Percentiles rank a stretch among this genome's conserved stretches.
These are phyloP conservation scores for Epithele typhae DNA, from an alignment of 768 basidiomycete species.

Conservation along the genomic window DNA sequence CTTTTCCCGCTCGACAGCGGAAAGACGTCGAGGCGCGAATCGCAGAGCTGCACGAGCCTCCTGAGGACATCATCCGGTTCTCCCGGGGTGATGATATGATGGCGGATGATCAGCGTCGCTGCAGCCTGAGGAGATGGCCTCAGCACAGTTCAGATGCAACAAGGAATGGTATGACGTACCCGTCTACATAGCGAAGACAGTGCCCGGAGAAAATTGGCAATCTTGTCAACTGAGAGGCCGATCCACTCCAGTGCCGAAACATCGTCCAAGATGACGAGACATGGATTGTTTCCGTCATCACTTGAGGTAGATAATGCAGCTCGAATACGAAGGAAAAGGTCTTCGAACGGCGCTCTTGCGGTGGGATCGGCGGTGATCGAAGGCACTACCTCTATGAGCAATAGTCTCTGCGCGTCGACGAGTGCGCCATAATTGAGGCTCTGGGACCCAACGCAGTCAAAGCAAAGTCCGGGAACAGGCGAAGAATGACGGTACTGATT, in stretches of 20 bases:
- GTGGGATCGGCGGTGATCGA: slow-evolving; percentile 21
- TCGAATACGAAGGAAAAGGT: slow-evolving; percentile 16
- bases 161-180: slow-evolving; percentile 29
- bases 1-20: slow-evolving; percentile 73
- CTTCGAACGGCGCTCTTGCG: slow-evolving; percentile 12
- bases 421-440: slow-evolving; percentile 30
- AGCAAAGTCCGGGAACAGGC: too few species aligned
- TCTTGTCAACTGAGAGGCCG: slow-evolving; percentile 47
- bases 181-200: slow-evolving; percentile 51
- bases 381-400: slow-evolving; percentile 52
- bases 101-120: slow-evolving; percentile 56
- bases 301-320: background rate
- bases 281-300: slow-evolving; percentile 10
- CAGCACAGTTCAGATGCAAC: background rate
- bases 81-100: slow-evolving; percentile 49
- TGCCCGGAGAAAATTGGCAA: slow-evolving; percentile 58
- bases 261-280: slow-evolving; percentile 68
- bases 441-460: too few species aligned
- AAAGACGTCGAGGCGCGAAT: slow-evolving; percentile 68
- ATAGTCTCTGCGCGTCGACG: slow-evolving; percentile 35
- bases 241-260: slow-evolving; percentile 68
- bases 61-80: slow-evolving; percentile 61
- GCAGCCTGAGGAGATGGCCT: slow-evolving; percentile 35
- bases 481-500: slow-evolving; percentile 40
- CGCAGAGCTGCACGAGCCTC: slow-evolving; percentile 54